Base-by-base conservation (phyloP, 1,139 yeast species). In the Pichia sp. region DNA sequence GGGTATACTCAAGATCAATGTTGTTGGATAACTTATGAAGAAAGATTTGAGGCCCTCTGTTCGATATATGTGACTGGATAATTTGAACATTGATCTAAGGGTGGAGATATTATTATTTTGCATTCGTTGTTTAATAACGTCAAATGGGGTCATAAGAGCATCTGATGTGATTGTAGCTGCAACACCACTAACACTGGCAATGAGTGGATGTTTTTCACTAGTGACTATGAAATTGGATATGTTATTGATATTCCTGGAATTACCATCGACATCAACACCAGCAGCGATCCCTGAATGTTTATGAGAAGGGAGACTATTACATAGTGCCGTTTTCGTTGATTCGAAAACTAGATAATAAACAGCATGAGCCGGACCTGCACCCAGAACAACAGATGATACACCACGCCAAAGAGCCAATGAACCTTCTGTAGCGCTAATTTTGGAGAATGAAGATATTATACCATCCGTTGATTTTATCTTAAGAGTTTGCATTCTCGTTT, bases 281-380 rank as follows among this genome's bases (percentile, higher is more conserved):
- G 15, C 11, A 15, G 12, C 18, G 9, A 21, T n/a, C 19, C 16
- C 13, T 12, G 7, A 14, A 19, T 35, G 22, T 20, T 33, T 30
- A 21, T 32, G 30, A 25, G 31, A 32, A 13, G 32, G 26, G 22
- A 32, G 35, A 18, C 27, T 22, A 33, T 69, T 42, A 29, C 54
- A 74, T 61, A 69, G 68, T 39, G 56, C 62, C 21, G 83, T 76
- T 58, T 88, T 88, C 41, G 91, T 72, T 32, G 79, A 72, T 62
- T 91, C 99, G 61, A 88, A 93, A 7, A 94, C 95, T n/a, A 91
- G 82, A 60, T 88, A 91, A 62, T 93, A 93, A 13, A 93, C 84
- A 1, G 98, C 98, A 63, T 91, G 99, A 9, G 98, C 97, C 2
- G 99, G 99, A 6, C 98, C 99, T n/a, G 99, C 97, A 29, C 99